Conservation (phyloP, 2,329 filamentous ascomycete genomes). For the Aspergillus ustus region DNA sequence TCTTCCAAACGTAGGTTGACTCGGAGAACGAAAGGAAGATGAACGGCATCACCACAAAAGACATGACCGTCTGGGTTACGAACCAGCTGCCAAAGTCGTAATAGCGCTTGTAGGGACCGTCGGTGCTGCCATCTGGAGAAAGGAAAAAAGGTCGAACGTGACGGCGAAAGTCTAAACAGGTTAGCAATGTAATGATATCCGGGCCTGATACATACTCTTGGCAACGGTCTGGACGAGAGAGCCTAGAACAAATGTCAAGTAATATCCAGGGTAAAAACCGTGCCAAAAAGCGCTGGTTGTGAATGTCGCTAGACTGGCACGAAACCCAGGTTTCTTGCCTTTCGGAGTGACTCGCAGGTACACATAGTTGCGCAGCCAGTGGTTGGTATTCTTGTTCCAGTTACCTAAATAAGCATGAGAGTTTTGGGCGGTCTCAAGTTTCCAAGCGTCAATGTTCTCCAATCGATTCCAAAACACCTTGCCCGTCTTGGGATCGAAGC, state of each 20-base stretch:
- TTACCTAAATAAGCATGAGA: slow-evolving; percentile 86
- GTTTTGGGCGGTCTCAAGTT: slow-evolving; percentile 89
- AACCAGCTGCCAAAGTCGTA: slow-evolving; percentile 82
- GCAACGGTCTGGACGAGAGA: slow-evolving; percentile 91
- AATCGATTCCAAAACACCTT: slow-evolving; percentile 89
- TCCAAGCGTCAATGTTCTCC: slow-evolving; percentile 84
- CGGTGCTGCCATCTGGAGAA: slow-evolving; percentile 71
- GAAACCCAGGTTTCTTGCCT: slow-evolving; percentile 94
- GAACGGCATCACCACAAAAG: slow-evolving; percentile 83
- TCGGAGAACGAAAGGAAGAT: slow-evolving; percentile 74
- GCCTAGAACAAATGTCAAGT: slow-evolving; percentile 85
- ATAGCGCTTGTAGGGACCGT: slow-evolving; percentile 75
- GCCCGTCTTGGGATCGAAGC: slow-evolving; percentile 81
- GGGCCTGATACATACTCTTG: slow-evolving; percentile 71
- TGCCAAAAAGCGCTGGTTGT: slow-evolving; percentile 96
- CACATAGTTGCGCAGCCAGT: slow-evolving; percentile 94
- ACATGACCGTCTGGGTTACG: slow-evolving; percentile 79
- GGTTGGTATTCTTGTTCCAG: slow-evolving; percentile 99
- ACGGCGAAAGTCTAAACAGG: slow-evolving; percentile 75
- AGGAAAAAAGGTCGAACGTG: slow-evolving; percentile 92
- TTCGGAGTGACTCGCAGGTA: slow-evolving; percentile 94
- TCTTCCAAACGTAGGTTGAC: slow-evolving; percentile 76
- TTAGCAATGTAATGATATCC: slow-evolving; percentile 22
- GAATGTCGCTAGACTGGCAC: slow-evolving; percentile 92
- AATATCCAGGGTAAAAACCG: slow-evolving; percentile 97